Evolutionary conservation across 352 stramenopile genomes (phyloP), one percentile per base, ranked within the genome.

Genomic region (Elongisporangium anandrum): DNA sequence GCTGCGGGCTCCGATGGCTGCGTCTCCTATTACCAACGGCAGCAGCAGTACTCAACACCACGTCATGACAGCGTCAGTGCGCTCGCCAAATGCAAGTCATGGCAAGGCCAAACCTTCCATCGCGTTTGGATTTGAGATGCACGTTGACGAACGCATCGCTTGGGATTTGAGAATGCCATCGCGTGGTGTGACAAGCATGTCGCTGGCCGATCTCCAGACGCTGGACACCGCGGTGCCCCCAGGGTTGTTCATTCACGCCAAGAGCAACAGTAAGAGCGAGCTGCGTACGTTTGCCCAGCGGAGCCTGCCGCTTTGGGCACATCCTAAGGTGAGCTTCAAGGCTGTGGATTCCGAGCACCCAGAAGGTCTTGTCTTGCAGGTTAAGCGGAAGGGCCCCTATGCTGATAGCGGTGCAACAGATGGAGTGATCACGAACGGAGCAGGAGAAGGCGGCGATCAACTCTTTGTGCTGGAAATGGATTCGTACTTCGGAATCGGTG

Each of bases 381-480:
- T 91, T 9, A 93, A 90, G 65, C 81, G 84, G 15, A 88, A 86
- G 41, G 81, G 81, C 0, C 84, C 84, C 8, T 89, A 79, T 52
- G 68, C 63, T 10, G 50, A 72, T 15, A 59, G 57, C 15, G 47
- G 29, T 15, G 34, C 34, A 17, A 4, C 13, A 9, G 34, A 45
- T 45, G 34, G 34, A 12, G 34, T 45, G 34, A 45, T 45, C 34
- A 45, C 34, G 34, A 45, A 45, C 4, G 34, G 34, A 17, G 34
- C 34, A 45, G 34, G 34, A 45, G 34, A 81, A 45, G 71, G 73
- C 47, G 77, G 87, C 19, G 81, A 89, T 23, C 79, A 90, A 61
- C 66, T 92, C 24, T 93, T 93, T 64, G 84, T 91, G 52, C 80
- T 93, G 64, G 81, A 93, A 55, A 93, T 93, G 84, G 84, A 93